A percentile compares a stretch with the other conserved stretches of the same genome.
Evolutionary conservation across 805 yeast genomes (phyloP).

Genomic region (Hanseniaspora lachancei): DNA sequence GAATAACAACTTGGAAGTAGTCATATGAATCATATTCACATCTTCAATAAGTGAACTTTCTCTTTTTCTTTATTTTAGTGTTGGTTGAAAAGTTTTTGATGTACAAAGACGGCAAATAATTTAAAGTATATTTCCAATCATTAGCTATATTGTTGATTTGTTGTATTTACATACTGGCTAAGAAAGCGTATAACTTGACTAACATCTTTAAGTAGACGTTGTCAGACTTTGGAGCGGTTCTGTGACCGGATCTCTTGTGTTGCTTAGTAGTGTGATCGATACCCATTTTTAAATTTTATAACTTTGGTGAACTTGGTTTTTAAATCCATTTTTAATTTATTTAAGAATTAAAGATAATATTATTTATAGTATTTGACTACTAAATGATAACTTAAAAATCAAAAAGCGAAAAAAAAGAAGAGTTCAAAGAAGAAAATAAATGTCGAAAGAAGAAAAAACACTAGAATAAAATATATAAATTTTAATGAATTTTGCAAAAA

Average conservation of each 20-base stretch:
- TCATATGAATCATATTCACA: no score
- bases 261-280: slow-evolving; percentile 93
- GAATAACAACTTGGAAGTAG: neutral
- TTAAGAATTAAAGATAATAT: no score
- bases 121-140: neutral
- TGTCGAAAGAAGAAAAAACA: no score
- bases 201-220: slow-evolving; percentile 96
- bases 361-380: no score
- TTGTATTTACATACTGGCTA: slow-evolving; percentile 81
- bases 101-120: neutral
- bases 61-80: neutral
- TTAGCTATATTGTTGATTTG: neutral
- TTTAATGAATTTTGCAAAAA: no score
- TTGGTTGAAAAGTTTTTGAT: neutral
- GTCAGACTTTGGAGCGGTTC: slow-evolving; percentile 98
- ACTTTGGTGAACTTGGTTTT: slow-evolving; percentile 10
- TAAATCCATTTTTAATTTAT: no score
- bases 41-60: neutral
- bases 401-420: no score
- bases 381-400: no score
- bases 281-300: slow-evolving; percentile 52
- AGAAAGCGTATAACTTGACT: slow-evolving; percentile 96
- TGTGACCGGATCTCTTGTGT: slow-evolving; percentile 91
- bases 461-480: no score
- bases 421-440: no score